These are phyloP conservation scores for Lasiosphaeris hirsuta DNA, from an alignment of 495 filamentous ascomycete species.

Conservation along the genomic window DNA sequence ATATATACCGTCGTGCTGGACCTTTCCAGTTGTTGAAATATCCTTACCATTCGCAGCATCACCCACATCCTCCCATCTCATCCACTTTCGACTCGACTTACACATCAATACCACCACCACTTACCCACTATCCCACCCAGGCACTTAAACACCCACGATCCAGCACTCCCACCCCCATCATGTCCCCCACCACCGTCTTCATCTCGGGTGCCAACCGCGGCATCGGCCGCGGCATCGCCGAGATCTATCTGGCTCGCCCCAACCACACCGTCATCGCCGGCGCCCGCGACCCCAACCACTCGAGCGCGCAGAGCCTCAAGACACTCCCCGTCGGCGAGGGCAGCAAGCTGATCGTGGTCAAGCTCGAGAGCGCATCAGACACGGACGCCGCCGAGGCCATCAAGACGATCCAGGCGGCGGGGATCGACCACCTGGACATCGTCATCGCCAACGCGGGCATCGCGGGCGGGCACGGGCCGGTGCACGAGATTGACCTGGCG, in stretches of 20 bases:
- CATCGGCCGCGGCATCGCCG: conserved; percentile 26
- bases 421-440: conserved; percentile 26
- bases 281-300: conserved; percentile 27
- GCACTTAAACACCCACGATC: too few relatives aligned
- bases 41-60: too few relatives aligned
- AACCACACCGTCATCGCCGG: conserved; percentile 34
- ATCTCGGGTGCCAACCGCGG: conserved; percentile 35
- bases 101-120: too few relatives aligned
- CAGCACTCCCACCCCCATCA: too few relatives aligned
- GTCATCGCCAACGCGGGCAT: conserved; percentile 31
- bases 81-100: too few relatives aligned
- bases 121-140: too few relatives aligned
- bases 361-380: conserved; percentile 26
- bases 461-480: not conserved
- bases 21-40: too few relatives aligned
- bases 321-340: conserved; percentile 16
- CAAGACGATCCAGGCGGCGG: conserved; percentile 12
- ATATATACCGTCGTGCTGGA: too few relatives aligned
- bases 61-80: too few relatives aligned
- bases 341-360: conserved; percentile 27
- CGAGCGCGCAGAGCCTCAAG: conserved; percentile 16
- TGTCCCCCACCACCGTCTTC: conserved; percentile 18
- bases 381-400: conserved; percentile 21
- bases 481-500: conserved; percentile 14
- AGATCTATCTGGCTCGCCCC: conserved; percentile 27